Evolutionary conservation across 768 basidiomycete species (phyloP), one percentile per base, ranked within the genome.

Genomic region (Chalciporus piperatus): DNA sequence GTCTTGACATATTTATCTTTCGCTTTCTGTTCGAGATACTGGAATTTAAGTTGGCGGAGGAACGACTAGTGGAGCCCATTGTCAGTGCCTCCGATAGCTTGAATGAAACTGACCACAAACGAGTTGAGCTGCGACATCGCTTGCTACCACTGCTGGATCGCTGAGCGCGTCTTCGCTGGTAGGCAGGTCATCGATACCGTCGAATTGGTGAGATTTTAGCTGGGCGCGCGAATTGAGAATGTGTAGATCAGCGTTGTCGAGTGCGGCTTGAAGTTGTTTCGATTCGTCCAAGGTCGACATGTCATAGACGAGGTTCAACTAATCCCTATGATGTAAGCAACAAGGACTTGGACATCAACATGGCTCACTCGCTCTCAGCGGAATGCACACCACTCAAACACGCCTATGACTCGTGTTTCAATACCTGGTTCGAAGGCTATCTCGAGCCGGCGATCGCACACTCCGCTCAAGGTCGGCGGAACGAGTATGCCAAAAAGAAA

Each of bases 401-500:
- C 47, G 73, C 82, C 49, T 98, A 97, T 66, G 95, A 98, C 69
- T 76, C 89, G 0, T 98, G 95, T 75, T 98, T 98, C 74, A 97
- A 97, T 62, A 82, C 88, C 8, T 98, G 95, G 96, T 94, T 99
- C 60, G 94, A 97, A 69, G 92, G 91, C 11, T 99, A 98, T 68
- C 83, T 37, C 35, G 35, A 37, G 8, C 35, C 35, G n/a, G 84
- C 83, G 10, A 75, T 87, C 16, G 62, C 71, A 23, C 66, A 71
- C 28, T 61, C 75, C 49, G 70, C 73, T 14, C 60, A 69, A 12
- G 72, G 77, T 47, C 72, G 78, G 50, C 81, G 82, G 42, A 72
- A 76, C 14, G 79, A 75, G 41, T 85, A 87, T 61, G 83, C 87
- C 3, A 82, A 84, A 59, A 71, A 80, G 52, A 95, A 94, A 70